Evolutionary conservation across 805 yeast genomes (phyloP).

Genomic region (Candida sphagnicola): DNA sequence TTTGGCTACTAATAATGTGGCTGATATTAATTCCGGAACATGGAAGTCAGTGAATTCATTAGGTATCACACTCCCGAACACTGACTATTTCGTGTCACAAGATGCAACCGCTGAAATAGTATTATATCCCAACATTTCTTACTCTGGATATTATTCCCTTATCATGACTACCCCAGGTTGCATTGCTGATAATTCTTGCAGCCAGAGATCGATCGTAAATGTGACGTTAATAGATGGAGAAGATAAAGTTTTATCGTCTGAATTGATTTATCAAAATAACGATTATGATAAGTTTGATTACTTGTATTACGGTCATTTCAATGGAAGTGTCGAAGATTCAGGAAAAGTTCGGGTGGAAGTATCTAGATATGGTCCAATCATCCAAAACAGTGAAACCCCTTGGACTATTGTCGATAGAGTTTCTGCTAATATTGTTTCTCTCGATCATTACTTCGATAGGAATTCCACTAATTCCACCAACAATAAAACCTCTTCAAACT

Average conservation of each 20-base stretch:
- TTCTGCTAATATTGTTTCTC: slow-evolving; percentile 43
- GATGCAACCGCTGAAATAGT: slow-evolving; percentile 36
- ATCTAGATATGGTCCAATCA: slow-evolving; percentile 21
- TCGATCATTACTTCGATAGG: slow-evolving; percentile 37
- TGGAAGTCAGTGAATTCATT: slow-evolving; percentile 24
- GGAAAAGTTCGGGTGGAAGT: slow-evolving; percentile 29
- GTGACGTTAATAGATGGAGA: slow-evolving; percentile 59
- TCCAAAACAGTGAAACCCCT: slow-evolving; percentile 19
- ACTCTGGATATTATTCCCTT: slow-evolving; percentile 72
- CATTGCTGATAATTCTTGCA: slow-evolving; percentile 60
- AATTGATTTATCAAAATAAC: slow-evolving; percentile 74
- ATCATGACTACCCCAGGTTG: slow-evolving; percentile 88
- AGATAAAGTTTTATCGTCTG: slow-evolving; percentile 38
- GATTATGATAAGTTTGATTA: slow-evolving; percentile 75
- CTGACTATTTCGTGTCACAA: slow-evolving; percentile 30
- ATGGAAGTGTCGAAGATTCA: slow-evolving; percentile 25
- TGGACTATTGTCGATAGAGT: slow-evolving; percentile 72
- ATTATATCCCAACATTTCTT: slow-evolving; percentile 64
- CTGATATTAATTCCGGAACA: slow-evolving; percentile 22
- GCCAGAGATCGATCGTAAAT: slow-evolving; percentile 68
- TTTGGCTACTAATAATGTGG: slow-evolving; percentile 18
- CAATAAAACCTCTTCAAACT: slow-evolving; percentile 6
- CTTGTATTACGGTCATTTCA: slow-evolving; percentile 66
- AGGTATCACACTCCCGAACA: slow-evolving; percentile 19
- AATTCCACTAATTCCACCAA: slow-evolving; percentile 25